Base-by-base conservation (phyloP, 345 rosid species). In the Anacardium occidentale region DNA sequence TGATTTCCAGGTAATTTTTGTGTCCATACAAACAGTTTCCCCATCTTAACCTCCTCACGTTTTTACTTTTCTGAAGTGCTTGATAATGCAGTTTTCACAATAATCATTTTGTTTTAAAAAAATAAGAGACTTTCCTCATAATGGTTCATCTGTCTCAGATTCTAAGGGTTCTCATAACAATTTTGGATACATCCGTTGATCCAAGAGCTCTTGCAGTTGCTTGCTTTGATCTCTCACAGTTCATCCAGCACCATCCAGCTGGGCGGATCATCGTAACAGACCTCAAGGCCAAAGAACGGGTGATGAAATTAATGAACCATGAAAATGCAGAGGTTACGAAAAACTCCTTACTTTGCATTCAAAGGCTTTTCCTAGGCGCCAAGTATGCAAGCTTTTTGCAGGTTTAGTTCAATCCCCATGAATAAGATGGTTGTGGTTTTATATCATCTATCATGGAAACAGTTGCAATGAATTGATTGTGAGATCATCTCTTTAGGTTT, bases 351-450 rank as follows among this genome's bases (percentile, higher is more conserved):
- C 88, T 91, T 72, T 89, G 97, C 68, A 84, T 91, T 67, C 97
- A 89, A 69, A 89, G 97, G 90, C 97, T 91, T 66, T 91, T 91
- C 86, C 81, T 91, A 0, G 94, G 95, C 7, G 91, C 95, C 55
- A 91, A 91, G 85, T 94, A 94, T 63, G 98, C 98, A 3, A 92
- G 98, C 89, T 94, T 94, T 81, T 86, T 94, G 88, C 98, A 94
- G 91, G 91, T 62, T 29, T 94, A 82, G 87, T 71, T 59, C n/a
- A 1, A 40, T 21, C 22, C 37, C 50, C 21, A 5, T 12, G 53
- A 18, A 24, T 29, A 6, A 48, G 18, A 45, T 25, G 50, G 32
- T 6, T 17, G 54, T 22, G 34, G 50, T 3, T 66, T 66, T 13
- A 10, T 1, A 4, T 50, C 20, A 10, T 55, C 18, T 73, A 57